phyloP scores from a whole-genome alignment of 2,329 filamentous ascomycete genomes.

The Colletotrichum phormii region DNA sequence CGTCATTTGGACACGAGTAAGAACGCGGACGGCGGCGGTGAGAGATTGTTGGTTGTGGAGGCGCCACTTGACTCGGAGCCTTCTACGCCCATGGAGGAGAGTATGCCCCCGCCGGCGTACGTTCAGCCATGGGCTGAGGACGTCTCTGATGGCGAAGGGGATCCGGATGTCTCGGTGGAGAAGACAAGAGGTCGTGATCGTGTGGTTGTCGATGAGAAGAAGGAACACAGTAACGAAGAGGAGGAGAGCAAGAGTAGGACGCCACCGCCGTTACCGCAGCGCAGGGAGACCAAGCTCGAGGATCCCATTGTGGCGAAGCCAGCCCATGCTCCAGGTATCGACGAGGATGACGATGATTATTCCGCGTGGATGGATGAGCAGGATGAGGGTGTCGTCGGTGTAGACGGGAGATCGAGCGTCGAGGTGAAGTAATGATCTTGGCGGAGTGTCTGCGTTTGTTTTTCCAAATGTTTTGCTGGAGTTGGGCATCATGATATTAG shows the following conservation, averaged over 20 bases:
- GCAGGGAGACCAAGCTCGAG: conserved; percentile 13
- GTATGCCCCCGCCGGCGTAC: conserved; percentile 15
- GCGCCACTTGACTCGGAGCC: conserved; percentile 74
- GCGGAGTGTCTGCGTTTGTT: background rate
- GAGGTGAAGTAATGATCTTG: conserved; percentile 4
- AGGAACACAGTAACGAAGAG: background rate
- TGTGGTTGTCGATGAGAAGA: background rate
- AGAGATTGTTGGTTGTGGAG: conserved; percentile 73
- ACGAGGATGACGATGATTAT: conserved; percentile 49
- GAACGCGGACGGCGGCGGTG: conserved; percentile 46
- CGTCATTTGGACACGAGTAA: conserved; percentile 50
- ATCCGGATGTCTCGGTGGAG: background rate
- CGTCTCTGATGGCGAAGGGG: conserved; percentile 10
- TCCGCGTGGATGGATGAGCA: conserved; percentile 51
- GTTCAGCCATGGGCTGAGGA: conserved; percentile 31
- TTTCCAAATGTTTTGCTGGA: background rate
- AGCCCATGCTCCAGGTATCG: conserved; percentile 26
- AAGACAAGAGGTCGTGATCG: background rate
- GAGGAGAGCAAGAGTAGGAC: conserved; percentile 18
- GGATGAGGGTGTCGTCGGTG: background rate
- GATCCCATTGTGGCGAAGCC: conserved; percentile 37
- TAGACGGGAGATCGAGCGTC: background rate
- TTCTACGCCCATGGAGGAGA: conserved; percentile 59
- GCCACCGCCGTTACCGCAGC: conserved; percentile 22
- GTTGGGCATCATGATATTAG: background rate